These are phyloP conservation scores for Candida suzukii DNA, from an alignment of 805 yeast genomes.

Conservation along the genomic window DNA sequence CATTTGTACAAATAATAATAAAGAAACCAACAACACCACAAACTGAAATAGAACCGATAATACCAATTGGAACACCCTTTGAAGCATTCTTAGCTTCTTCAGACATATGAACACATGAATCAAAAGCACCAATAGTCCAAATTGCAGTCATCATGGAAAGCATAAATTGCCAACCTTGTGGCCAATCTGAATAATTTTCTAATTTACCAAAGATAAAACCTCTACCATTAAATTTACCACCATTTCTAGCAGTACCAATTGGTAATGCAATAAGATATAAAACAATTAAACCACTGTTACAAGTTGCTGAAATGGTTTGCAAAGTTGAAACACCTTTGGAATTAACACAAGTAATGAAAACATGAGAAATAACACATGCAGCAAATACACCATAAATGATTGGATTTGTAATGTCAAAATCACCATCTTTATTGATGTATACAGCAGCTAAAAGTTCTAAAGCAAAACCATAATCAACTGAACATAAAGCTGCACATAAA, in stretches of 20 bases:
- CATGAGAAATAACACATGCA: conserved; percentile 49
- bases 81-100: conserved; percentile 37
- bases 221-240: conserved; percentile 39
- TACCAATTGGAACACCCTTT: conserved; percentile 32
- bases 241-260: conserved; percentile 40
- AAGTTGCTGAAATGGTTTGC: conserved; percentile 51
- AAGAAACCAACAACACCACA: conserved; percentile 35
- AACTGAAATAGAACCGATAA: conserved; percentile 32
- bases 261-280: conserved; percentile 60
- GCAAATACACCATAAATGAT: conserved; percentile 60
- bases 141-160: conserved; percentile 50
- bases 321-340: conserved; percentile 50
- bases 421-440: conserved; percentile 41
- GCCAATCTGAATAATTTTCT: conserved; percentile 47
- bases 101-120: conserved; percentile 39
- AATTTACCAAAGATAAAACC: conserved; percentile 48
- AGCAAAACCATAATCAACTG: conserved; percentile 65
- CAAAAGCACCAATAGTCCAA: conserved; percentile 56
- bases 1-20: conserved; percentile 28
- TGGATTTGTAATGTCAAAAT: conserved; percentile 45
- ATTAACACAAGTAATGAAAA: conserved; percentile 46
- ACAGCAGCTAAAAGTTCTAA: conserved; percentile 53
- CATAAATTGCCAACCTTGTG: conserved; percentile 50
- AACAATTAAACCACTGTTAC: conserved; percentile 45
- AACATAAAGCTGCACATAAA: conserved; percentile 56